Evolutionary conservation across 441 rosid species (phyloP).

Genomic region (Corymbia calophylla): DNA sequence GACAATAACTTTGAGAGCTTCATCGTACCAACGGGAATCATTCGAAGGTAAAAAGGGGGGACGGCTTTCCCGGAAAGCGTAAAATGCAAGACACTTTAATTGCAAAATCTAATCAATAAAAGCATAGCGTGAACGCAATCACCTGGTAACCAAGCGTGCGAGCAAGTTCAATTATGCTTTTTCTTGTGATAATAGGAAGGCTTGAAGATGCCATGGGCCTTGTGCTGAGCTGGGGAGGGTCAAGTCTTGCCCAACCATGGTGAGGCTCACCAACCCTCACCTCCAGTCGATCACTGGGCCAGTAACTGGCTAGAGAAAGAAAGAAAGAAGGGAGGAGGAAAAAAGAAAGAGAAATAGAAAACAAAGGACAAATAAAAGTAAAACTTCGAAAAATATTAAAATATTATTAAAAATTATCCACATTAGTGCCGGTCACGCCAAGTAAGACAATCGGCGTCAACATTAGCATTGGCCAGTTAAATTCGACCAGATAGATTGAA

Average conservation of each 20-base stretch:
- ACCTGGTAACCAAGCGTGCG: not conserved
- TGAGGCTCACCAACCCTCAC: too few relatives aligned
- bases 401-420: too few relatives aligned
- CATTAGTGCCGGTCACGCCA: accelerated
- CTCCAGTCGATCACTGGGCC: not conserved
- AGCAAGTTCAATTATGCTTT: constrained; percentile 6
- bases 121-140: not conserved
- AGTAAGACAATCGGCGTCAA: accelerated
- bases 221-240: not conserved
- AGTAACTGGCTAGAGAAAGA: too few relatives aligned
- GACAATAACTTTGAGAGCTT: not conserved
- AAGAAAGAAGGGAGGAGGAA: accelerated
- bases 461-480: accelerated
- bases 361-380: too few relatives aligned
- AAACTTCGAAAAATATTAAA: accelerated
- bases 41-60: not conserved
- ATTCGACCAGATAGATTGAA: too few relatives aligned
- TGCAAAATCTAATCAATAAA: not conserved
- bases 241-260: not conserved
- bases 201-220: not conserved
- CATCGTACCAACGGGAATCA: not conserved
- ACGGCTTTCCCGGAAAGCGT: not conserved
- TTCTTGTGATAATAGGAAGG: constrained; percentile 5
- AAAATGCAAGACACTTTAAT: not conserved
- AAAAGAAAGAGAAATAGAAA: too few relatives aligned